phyloP scores from a whole-genome alignment of 805 yeast genomes.

The Sugiyamaella boreocaroliniensis region DNA sequence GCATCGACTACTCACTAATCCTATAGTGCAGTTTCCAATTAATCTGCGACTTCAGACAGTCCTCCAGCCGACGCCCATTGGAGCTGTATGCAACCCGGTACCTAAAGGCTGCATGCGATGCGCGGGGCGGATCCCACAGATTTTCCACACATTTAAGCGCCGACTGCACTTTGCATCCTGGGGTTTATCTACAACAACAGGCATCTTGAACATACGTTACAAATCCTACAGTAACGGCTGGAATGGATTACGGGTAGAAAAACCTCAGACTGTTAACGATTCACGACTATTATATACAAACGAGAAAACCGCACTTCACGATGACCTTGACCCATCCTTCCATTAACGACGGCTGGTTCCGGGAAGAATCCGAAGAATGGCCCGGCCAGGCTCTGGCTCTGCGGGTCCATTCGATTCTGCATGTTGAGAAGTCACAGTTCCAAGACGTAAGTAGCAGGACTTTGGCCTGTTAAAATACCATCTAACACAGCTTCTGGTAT shows the following conservation, averaged over 20 bases:
- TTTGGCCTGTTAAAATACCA: background rate
- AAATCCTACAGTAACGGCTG: background rate
- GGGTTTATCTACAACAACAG: background rate
- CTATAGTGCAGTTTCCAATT: too few species aligned
- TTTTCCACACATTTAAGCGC: background rate
- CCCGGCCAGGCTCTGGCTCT: slow-evolving; percentile 98
- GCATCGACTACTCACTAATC: too few species aligned
- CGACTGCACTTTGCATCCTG: background rate
- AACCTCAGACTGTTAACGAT: background rate
- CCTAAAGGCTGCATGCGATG: background rate
- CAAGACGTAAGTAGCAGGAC: slow-evolving; percentile 53
- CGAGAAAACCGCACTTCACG: background rate
- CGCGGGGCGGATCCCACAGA: background rate
- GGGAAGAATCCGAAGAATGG: slow-evolving; percentile 93
- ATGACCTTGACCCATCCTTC: slow-evolving; percentile 9
- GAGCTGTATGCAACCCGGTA: background rate
- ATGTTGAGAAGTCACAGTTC: slow-evolving; percentile 77
- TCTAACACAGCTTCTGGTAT: slow-evolving; percentile 51
- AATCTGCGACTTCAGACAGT: too few species aligned
- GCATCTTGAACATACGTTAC: background rate
- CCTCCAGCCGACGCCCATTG: background rate
- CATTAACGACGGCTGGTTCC: slow-evolving; percentile 81
- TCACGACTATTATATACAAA: too few species aligned
- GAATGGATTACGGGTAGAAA: background rate
- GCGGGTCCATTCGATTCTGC: slow-evolving; percentile 78